Percentiles rank a stretch among this genome's conserved stretches.
Evolutionary conservation across 768 basidiomycete species (phyloP).

Genomic region (Termitomyces titanicus): DNA sequence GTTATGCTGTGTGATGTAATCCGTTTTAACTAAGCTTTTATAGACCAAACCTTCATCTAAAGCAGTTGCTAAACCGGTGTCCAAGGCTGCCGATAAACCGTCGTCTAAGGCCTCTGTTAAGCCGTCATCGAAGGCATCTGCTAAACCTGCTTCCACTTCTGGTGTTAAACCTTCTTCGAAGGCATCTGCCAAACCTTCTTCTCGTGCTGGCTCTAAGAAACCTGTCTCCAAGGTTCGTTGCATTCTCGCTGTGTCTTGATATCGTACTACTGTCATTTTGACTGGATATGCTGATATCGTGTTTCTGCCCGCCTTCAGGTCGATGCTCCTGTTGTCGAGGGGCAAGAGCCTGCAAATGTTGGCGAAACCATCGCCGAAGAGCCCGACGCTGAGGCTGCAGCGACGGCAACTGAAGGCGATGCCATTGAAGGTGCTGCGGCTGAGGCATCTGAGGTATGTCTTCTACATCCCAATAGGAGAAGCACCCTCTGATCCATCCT

Average conservation of each 20-base stretch:
- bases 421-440: neutral
- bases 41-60: conserved; percentile 43
- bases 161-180: conserved; percentile 42
- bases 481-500: neutral
- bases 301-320: conserved; percentile 6
- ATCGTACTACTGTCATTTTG: neutral
- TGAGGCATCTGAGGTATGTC: conserved; percentile 1
- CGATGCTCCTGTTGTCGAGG: conserved; percentile 30
- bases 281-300: neutral
- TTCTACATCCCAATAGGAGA: neutral
- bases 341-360: conserved; percentile 32
- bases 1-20: conserved; percentile 6
- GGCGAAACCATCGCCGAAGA: conserved; percentile 56
- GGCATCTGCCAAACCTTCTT: conserved; percentile 48
- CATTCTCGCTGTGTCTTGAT: neutral
- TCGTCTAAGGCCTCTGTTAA: conserved; percentile 37
- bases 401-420: conserved; percentile 15
- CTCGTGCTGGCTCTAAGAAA: conserved; percentile 58
- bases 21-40: neutral
- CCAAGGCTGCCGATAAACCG: conserved; percentile 29
- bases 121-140: conserved; percentile 39
- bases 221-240: conserved; percentile 56
- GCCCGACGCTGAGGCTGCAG: conserved; percentile 40
- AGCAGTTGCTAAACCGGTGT: conserved; percentile 29
- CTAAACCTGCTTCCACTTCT: conserved; percentile 40